Conservation (phyloP, 1,139 yeast genomes). For the Kluyveromyces marxianus region DNA sequence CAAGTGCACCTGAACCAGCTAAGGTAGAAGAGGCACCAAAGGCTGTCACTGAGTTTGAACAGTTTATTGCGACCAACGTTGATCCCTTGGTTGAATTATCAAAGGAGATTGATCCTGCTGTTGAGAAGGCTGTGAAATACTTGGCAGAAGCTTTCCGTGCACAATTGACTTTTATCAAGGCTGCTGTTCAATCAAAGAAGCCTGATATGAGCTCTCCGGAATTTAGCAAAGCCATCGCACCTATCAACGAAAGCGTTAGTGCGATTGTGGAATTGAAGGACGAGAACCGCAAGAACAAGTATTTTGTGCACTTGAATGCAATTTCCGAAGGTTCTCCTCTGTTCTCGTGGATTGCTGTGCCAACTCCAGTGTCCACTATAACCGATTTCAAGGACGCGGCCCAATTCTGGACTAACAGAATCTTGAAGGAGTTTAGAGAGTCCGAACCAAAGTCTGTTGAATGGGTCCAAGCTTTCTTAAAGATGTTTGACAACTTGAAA, state of each 20-base stretch:
- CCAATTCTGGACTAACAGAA: conserved; percentile 88
- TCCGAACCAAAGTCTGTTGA: conserved; percentile 58
- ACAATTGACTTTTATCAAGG: conserved; percentile 50
- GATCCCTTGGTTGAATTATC: conserved; percentile 57
- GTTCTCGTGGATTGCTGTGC: conserved; percentile 80
- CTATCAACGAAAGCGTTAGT: conserved; percentile 57
- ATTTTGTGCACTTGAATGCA: conserved; percentile 67
- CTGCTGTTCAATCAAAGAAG: conserved; percentile 54
- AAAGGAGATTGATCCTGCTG: conserved; percentile 50
- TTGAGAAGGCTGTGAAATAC: conserved; percentile 51
- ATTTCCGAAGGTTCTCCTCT: conserved; percentile 86
- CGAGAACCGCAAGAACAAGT: conserved; percentile 57
- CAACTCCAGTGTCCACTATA: conserved; percentile 59
- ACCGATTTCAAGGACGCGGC: conserved; percentile 87
- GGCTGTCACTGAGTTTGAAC: conserved; percentile 47
- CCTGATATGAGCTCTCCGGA: conserved; percentile 52
- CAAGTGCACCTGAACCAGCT: conserved; percentile 15
- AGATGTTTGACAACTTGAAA: conserved; percentile 61
- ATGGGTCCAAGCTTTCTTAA: conserved; percentile 68
- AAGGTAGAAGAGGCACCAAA: conserved; percentile 32
- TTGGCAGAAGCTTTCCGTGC: conserved; percentile 54
- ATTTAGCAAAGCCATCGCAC: conserved; percentile 53
- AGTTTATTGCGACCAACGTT: conserved; percentile 45
- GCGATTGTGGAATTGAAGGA: conserved; percentile 63
- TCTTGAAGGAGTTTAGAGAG: conserved; percentile 74